These are phyloP conservation scores for Prosopis cineraria DNA, from an alignment of 306 rosid species.

Conservation along the genomic window DNA sequence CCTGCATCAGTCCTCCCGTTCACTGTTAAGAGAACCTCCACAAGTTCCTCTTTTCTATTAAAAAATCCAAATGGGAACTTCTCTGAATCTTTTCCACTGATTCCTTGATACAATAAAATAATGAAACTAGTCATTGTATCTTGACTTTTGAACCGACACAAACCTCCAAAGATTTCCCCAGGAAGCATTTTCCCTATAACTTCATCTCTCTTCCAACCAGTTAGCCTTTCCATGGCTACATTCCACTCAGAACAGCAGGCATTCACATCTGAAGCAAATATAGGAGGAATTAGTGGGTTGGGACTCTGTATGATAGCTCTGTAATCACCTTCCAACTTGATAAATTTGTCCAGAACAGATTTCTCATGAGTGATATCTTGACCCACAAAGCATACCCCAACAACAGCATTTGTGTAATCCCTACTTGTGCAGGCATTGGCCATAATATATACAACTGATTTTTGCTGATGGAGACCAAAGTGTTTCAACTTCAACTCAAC, in stretches of 20 bases:
- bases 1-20: conserved; percentile 61
- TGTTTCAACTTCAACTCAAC: conserved; percentile 65
- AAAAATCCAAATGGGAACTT: conserved; percentile 71
- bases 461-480: conserved; percentile 46
- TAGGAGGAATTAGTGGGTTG: conserved; percentile 80
- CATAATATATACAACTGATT: conserved; percentile 51
- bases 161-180: conserved; percentile 76
- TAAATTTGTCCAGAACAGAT: conserved; percentile 62
- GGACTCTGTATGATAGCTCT: conserved; percentile 75
- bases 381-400: conserved; percentile 87
- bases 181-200: conserved; percentile 71
- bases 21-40: conserved; percentile 63
- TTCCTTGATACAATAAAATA: conserved; percentile 70
- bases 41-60: conserved; percentile 52
- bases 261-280: conserved; percentile 80
- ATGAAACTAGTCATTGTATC: conserved; percentile 71
- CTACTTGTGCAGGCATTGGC: conserved; percentile 80
- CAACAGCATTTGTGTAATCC: conserved; percentile 56
- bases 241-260: conserved; percentile 91
- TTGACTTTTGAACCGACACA: conserved; percentile 65
- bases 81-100: conserved; percentile 74
- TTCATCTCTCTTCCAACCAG: conserved; percentile 73
- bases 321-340: conserved; percentile 84
- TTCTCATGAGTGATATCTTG: conserved; percentile 80
- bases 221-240: conserved; percentile 81